Percentiles rank a stretch among this genome's conserved stretches.
These are phyloP conservation scores for Yamadazyma sp. DNA, from an alignment of 805 yeast genomes.

Conservation along the genomic window DNA sequence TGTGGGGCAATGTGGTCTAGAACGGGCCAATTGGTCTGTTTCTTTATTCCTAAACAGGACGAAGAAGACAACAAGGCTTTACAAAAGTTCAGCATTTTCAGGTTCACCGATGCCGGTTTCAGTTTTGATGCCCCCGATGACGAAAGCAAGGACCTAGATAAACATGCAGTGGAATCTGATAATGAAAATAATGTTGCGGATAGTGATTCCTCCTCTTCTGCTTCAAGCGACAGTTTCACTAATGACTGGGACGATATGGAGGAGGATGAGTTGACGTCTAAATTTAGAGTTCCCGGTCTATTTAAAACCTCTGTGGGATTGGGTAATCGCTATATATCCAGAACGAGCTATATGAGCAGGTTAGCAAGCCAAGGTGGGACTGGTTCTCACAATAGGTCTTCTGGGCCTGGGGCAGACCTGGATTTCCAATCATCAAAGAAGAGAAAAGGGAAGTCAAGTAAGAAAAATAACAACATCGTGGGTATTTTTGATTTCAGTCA, in stretches of 20 bases:
- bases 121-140: conserved; percentile 22
- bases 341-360: conserved; percentile 20
- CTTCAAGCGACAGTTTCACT: conserved; percentile 59
- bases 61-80: conserved; percentile 36
- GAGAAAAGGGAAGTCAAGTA: conserved; percentile 20
- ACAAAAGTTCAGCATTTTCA: conserved; percentile 47
- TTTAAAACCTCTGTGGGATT: conserved; percentile 42
- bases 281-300: conserved; percentile 53
- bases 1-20: conserved; percentile 91
- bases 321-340: conserved; percentile 30
- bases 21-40: conserved; percentile 77
- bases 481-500: conserved; percentile 63
- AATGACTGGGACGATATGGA: conserved; percentile 70
- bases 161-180: conserved; percentile 20
- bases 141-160: conserved; percentile 6
- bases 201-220: conserved; percentile 14
- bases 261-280: conserved; percentile 49
- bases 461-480: conserved; percentile 52
- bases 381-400: conserved; percentile 33
- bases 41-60: conserved; percentile 60
- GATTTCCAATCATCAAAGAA: conserved; percentile 17
- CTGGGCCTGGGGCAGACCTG: conserved; percentile 35
- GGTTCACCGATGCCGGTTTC: conserved; percentile 47
- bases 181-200: conserved; percentile 21
- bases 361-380: conserved; percentile 40